Base-by-base conservation (phyloP, 257 asterid genomes). In the Fraxinus excelsior region DNA sequence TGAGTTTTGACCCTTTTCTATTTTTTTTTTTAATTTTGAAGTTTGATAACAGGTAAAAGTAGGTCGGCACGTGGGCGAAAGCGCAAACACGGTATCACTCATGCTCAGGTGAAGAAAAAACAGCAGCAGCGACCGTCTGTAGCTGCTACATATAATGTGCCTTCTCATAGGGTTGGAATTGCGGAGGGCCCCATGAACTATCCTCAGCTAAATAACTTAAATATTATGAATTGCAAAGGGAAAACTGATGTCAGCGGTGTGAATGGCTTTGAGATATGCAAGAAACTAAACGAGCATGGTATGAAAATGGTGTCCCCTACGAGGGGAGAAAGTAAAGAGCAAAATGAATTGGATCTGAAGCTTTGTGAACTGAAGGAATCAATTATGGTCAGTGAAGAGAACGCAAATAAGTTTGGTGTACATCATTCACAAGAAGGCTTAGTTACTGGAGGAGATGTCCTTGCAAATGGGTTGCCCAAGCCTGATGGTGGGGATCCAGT, bases 41-140 rank as follows among this genome's bases (percentile, higher is more conserved):
- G 99, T 71, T 78, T 81, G 74, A 81, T 79, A 84, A 64, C 87
- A 4, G 96, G 94, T 49, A 92, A 87, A 86, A 53, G 81, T 78
- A 83, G 83, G 79, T 78, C 88, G 37, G 80, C 91, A 2, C 96
- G 98, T 71, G 88, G 85, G 80, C 89, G 93, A 73, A 94, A 88
- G 86, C 90, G 99, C 65, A 91, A 85, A 87, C 38, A 75, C 62
- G 83, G 85, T 34, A 77, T 85, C n/a, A 71, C 91, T 73, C 88
- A 74, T 5, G 88, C 82, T 79, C 96, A 82, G 70, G 35, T 88
- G 40, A 94, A 88, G 93, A 94, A 86, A 85, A 94, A 86, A 37
- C 87, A 74, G 5, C 88, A 79, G 72, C 92, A 81, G 71, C 85
- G 78, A 28, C 84, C 91, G 67, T 88, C 90, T 82, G 86, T 85